Evolutionary conservation across 768 basidiomycete genomes (phyloP), one percentile per base, ranked within the genome.

Genomic region (Lyophyllum decastes): DNA sequence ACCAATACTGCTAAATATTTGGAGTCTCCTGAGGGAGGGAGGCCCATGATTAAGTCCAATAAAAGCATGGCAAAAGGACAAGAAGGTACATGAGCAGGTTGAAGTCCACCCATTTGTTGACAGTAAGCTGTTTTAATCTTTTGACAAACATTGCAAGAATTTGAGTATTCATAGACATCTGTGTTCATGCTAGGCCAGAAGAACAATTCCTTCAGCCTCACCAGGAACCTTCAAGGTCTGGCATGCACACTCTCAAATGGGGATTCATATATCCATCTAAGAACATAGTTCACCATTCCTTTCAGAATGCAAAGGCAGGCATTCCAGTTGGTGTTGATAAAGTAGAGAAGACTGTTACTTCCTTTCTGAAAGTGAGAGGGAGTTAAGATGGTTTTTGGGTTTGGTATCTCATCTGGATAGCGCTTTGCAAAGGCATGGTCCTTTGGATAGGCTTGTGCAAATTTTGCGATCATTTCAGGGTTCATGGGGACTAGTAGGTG

Each of bases 271-370:
- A 62, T 64, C 55, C 54, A 61, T 26, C 48, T n/a, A 17, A 50
- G 7, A 17, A 24, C 30, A 11, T 50, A 25, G 14, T 24, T 50
- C 2, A 33, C 16, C 21, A 35, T 21, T 34, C 44, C 33, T 26
- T 44, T 30, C 6, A 65, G 67, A 0, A 68, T 61, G 30, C 67
- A 66, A 0, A 67, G 57, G n/a, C 62, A 2, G 24, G 56, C 16
- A 10, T 54, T 60, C 60, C 62, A 65, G 41, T 67, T 62, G 0
- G 66, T 58, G 43, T 67, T 64, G 0, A 57, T 12, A 45, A 64
- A 67, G 43, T 65, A 67, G 4, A 52, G 51, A 6, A 52, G n/a
- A 1, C 51, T 14, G 40, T 52, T 52, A 4, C n/a, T 52, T n/a
- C 40, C 51, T 27, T n/a, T 41, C 17, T 52, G 51, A 27, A 52